Evolutionary conservation across 495 filamentous ascomycete species (phyloP).

Genomic region (Peziza echinospora): DNA sequence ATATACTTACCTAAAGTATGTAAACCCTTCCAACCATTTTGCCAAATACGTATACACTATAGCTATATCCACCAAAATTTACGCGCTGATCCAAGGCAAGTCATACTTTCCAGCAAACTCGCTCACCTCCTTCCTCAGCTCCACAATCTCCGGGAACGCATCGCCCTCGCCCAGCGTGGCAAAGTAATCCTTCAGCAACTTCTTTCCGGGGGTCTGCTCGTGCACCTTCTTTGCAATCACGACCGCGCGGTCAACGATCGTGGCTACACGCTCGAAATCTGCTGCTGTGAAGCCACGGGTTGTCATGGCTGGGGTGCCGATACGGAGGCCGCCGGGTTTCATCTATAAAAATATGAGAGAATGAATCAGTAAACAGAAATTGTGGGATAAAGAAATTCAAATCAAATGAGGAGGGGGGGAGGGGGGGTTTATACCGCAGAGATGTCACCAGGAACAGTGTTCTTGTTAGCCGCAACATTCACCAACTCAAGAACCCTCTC

Average conservation of each 20-base stretch:
- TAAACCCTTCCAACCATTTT: no score
- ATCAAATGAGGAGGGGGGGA: neutral
- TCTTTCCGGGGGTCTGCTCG: conserved; percentile 58
- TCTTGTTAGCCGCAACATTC: conserved; percentile 94
- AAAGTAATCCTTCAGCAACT: conserved; percentile 66
- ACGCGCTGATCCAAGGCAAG: conserved; percentile 46
- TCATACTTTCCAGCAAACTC: conserved; percentile 90
- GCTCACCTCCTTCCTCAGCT: conserved; percentile 71
- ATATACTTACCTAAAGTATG: no score
- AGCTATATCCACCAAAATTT: neutral
- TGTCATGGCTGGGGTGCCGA: conserved; percentile 95
- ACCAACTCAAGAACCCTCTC: conserved; percentile 88
- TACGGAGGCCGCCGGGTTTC: conserved; percentile 72
- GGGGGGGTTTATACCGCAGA: conserved; percentile 34
- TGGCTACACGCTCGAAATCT: conserved; percentile 76
- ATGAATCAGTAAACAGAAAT: no score
- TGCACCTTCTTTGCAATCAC: conserved; percentile 65
- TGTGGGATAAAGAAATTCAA: neutral
- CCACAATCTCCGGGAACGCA: conserved; percentile 62
- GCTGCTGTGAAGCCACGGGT: conserved; percentile 71
- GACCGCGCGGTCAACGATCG: conserved; percentile 82
- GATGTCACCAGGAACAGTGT: conserved; percentile 88
- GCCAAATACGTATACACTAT: no score
- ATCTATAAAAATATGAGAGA: no score
- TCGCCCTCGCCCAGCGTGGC: conserved; percentile 67